These are phyloP conservation scores for Dendrothele bispora DNA, from an alignment of 768 basidiomycete species.

Conservation along the genomic window DNA sequence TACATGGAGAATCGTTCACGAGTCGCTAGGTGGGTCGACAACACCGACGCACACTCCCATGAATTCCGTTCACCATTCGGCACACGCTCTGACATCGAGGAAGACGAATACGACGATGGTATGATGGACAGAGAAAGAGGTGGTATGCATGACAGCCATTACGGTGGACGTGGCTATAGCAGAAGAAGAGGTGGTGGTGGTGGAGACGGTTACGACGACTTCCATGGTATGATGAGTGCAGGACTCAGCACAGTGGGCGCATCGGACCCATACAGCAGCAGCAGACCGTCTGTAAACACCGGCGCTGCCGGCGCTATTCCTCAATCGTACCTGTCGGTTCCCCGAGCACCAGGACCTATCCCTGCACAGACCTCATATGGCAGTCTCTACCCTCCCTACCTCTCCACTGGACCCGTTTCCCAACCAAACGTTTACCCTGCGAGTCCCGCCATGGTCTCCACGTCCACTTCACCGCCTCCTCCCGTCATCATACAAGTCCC, in stretches of 20 bases:
- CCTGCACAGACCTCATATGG: too few relatives aligned
- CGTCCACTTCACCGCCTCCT: background rate
- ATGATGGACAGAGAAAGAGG: background rate
- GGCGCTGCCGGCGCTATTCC: too few relatives aligned
- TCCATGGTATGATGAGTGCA: too few relatives aligned
- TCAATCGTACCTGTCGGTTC: too few relatives aligned
- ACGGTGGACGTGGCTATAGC: background rate
- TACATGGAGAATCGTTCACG: constrained; percentile 35
- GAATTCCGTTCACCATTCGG: constrained; percentile 12
- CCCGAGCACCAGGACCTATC: too few relatives aligned
- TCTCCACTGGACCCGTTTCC: background rate
- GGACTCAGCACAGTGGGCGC: background rate
- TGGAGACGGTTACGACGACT: constrained; percentile 1
- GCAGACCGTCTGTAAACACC: too few relatives aligned
- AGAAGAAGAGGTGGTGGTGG: background rate
- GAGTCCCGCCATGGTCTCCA: background rate
- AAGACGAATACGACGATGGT: too few relatives aligned
- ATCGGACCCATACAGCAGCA: background rate
- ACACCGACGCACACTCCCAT: constrained; percentile 21
- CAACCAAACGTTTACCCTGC: background rate
- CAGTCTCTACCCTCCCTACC: background rate
- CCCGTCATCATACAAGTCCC: background rate
- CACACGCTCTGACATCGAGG: constrained; percentile 14
- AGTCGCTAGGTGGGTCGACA: constrained; percentile 35
- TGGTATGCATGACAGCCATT: background rate